phyloP scores from a whole-genome alignment of 352 stramenopile genomes.

The Pythium myriotylum region DNA sequence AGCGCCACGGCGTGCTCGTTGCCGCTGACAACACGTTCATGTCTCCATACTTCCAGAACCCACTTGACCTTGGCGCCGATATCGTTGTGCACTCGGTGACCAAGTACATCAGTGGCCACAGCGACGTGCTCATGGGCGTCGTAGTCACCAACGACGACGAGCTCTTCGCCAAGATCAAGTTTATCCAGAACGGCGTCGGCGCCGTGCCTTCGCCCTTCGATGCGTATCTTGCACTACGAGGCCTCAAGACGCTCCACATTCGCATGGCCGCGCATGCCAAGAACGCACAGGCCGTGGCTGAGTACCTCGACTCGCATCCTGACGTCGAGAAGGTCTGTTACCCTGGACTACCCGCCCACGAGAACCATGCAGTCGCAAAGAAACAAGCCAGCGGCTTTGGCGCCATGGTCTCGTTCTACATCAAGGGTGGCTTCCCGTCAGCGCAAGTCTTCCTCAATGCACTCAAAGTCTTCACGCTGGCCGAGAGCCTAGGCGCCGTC shows the following conservation, averaged over 20 bases:
- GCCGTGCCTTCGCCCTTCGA: constrained; percentile 93
- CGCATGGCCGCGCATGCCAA: constrained; percentile 94
- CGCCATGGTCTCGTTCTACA: constrained; percentile 93
- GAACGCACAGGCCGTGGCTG: constrained; percentile 92
- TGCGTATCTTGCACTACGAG: constrained; percentile 94
- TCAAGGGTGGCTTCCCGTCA: constrained; percentile 84
- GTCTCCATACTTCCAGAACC: constrained; percentile 93
- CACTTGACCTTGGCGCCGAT: constrained; percentile 90
- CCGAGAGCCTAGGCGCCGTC: constrained; percentile 95
- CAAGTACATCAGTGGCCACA: constrained; percentile 97
- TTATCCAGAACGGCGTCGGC: constrained; percentile 94
- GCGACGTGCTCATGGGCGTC: constrained; percentile 93
- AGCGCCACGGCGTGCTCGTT: constrained; percentile 88
- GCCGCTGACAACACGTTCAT: constrained; percentile 96
- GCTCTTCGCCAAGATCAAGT: constrained; percentile 93
- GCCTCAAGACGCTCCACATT: constrained; percentile 95
- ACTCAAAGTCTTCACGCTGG: constrained; percentile 92
- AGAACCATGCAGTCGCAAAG: constrained; percentile 88
- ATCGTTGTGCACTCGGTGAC: constrained; percentile 94
- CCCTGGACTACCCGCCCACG: constrained; percentile 89
- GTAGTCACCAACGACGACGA: constrained; percentile 92
- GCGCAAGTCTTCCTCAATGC: constrained; percentile 92
- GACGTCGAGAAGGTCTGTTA: constrained; percentile 93
- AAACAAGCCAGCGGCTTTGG: constrained; percentile 75
- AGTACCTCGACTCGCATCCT: constrained; percentile 88